These are phyloP conservation scores for Selaginella tamariscina DNA, from an alignment of 75 land plant genomes.

Conservation along the genomic window DNA sequence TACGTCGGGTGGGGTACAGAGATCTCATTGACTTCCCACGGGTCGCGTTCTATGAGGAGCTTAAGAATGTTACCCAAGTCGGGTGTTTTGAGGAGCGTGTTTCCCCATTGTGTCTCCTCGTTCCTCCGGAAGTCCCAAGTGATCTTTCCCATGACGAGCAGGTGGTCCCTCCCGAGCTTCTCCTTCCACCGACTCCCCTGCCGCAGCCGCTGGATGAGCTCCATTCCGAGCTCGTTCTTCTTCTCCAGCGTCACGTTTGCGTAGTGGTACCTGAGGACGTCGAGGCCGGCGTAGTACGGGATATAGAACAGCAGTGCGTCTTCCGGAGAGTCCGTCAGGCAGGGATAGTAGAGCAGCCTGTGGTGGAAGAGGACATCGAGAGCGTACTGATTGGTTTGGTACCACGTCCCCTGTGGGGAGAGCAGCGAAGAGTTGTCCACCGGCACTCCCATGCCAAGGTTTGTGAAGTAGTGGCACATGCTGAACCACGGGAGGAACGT, in stretches of 20 bases:
- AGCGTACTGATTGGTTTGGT: constrained; percentile 23
- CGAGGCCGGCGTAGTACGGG: constrained; percentile 30
- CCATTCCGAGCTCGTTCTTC: background rate
- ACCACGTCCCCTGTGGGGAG: background rate
- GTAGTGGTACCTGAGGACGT: constrained; percentile 16
- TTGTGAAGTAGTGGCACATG: background rate
- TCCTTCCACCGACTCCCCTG: background rate
- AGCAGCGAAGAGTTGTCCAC: background rate
- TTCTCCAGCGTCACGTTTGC: constrained; percentile 8
- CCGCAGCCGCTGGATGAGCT: background rate
- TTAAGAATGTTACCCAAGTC: constrained; percentile 18
- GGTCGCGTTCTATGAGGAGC: constrained; percentile 22
- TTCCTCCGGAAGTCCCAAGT: constrained; percentile 20
- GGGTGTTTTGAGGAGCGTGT: constrained; percentile 6
- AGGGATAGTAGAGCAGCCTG: constrained; percentile 19
- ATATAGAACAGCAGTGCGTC: constrained; percentile 20
- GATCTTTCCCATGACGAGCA: constrained; percentile 22
- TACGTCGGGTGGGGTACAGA: constrained; percentile 26
- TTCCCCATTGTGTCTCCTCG: constrained; percentile 17
- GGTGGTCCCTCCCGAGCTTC: constrained; percentile 14
- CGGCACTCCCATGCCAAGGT: background rate
- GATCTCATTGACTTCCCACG: constrained; percentile 2
- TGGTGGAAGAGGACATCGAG: constrained; percentile 22
- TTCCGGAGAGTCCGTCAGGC: constrained; percentile 19
- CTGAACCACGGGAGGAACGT: background rate